Evolutionary conservation across 352 stramenopile species (phyloP).

Genomic region (Globisporangium recalcitrans): DNA sequence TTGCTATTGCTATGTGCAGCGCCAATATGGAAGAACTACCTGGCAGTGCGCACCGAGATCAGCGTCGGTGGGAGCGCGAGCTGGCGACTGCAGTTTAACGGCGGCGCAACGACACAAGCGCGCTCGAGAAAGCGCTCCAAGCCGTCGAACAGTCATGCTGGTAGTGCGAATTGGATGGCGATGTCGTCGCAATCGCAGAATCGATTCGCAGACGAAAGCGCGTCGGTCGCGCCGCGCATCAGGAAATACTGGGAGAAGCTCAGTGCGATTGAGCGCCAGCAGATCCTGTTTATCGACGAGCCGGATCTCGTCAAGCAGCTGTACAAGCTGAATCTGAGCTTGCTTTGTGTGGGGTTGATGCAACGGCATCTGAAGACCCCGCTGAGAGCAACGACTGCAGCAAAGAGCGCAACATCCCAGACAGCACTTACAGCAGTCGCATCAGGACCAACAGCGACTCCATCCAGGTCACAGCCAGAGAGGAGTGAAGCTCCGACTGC

Average conservation of each 20-base stretch:
- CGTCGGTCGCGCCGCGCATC: constrained; percentile 23
- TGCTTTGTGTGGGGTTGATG: constrained; percentile 81
- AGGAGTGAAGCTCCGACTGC: constrained; percentile 11
- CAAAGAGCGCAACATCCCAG: neutral
- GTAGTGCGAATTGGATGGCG: neutral
- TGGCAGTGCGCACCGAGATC: constrained; percentile 34
- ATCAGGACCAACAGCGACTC: constrained; percentile 3
- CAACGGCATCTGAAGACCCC: constrained; percentile 71
- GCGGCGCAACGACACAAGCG: neutral
- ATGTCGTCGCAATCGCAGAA: constrained; percentile 7
- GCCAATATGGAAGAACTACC: constrained; percentile 65
- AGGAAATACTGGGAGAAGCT: constrained; percentile 66
- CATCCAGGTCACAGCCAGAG: neutral
- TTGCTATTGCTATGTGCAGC: constrained; percentile 20
- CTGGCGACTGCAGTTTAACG: neutral
- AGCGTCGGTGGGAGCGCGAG: neutral
- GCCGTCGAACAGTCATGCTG: constrained; percentile 16
- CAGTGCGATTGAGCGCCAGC: constrained; percentile 53
- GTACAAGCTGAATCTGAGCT: constrained; percentile 84
- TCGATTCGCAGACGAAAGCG: constrained; percentile 2
- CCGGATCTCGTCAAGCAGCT: constrained; percentile 81
- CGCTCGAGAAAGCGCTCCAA: constrained; percentile 43
- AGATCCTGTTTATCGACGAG: constrained; percentile 76
- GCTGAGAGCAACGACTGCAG: constrained; percentile 13
- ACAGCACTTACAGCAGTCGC: neutral